Base-by-base conservation (phyloP, 306 rosid species). In the Sicyos baderoa region DNA sequence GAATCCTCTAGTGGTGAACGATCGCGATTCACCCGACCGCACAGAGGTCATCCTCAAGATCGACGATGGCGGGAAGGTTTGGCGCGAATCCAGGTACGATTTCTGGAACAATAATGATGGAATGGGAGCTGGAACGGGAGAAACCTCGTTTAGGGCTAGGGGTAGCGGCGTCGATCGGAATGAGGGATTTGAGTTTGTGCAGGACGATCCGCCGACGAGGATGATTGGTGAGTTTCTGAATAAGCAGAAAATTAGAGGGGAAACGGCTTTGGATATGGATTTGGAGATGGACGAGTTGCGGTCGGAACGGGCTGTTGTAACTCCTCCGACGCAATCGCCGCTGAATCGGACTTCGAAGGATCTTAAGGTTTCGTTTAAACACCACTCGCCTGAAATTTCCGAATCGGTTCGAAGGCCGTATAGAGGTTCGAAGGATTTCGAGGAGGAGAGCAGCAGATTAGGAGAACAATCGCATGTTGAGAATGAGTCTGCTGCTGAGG, bases 221-320 rank as follows among this genome's bases (percentile, higher is more conserved):
- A 71, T 87, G 19, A 87, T 87, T 2, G 84, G 77, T 0, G 76
- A 37, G n/a, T 87, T 87, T 54, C 75, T 87, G 3, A 80, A 79
- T 54, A 78, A 81, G n/a, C 91, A 87, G 78, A 64, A 3, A 10
- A 76, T 71, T 4, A 79, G 82, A 15, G 89, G 89, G 0, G 86
- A 81, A 27, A 76, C 78, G 73, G 54, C 84, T 5, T 61, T 87
- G 14, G 89, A 87, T 49, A 83, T 87, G 92, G 92, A 87, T 74
- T 76, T 87, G 66, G 93, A 83, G 7, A 87, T 87, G 89, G 87
- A 81, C 3, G 89, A 87, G 78, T 76, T 84, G 0, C 77, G 51
- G 45, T 3, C 19, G 0, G 84, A 69, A 6, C 44, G 77, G 49
- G 68, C 68, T 35, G 17, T 84, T 35, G 17, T 84, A 3, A 21